phyloP scores from a whole-genome alignment of 371 early-diverging fungal species.

The Coelomomyces lativittatus region DNA sequence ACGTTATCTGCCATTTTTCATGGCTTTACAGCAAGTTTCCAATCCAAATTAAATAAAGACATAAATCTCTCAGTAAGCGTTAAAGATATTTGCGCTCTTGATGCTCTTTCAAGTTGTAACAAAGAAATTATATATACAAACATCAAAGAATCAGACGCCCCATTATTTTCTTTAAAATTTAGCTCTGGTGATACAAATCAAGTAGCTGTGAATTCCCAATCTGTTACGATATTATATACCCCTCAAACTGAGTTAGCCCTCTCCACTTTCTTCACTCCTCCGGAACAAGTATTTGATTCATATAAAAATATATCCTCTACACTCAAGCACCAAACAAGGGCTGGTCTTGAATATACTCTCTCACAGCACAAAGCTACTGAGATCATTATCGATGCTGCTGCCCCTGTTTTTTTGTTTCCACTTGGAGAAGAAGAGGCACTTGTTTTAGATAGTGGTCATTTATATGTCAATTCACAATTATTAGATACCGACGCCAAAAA shows the following conservation, averaged over 20 bases:
- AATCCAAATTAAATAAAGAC: not conserved
- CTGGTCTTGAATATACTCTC: constrained; percentile 66
- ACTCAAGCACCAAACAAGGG: constrained; percentile 69
- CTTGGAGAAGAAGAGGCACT: constrained; percentile 52
- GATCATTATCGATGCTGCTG: constrained; percentile 81
- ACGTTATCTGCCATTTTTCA: constrained; percentile 1
- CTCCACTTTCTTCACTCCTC: constrained; percentile 65
- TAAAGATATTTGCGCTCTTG: not conserved
- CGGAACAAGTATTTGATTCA: constrained; percentile 15
- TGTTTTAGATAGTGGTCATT: constrained; percentile 81
- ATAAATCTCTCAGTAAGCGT: not conserved
- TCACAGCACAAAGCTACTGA: constrained; percentile 74
- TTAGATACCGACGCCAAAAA: constrained; percentile 49
- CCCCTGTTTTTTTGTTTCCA: constrained; percentile 88
- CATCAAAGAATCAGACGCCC: constrained; percentile 10
- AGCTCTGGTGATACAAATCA: constrained; percentile 50
- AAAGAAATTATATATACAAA: not conserved
- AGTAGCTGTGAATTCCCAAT: not conserved
- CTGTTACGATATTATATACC: constrained; percentile 51
- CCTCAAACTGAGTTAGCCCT: constrained; percentile 55
- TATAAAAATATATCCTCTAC: constrained; percentile 31
- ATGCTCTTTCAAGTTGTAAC: not conserved
- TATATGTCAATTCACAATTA: constrained; percentile 64
- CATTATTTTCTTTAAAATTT: constrained; percentile 65
- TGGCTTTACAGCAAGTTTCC: not conserved